phyloP scores from a whole-genome alignment of 2,329 filamentous ascomycete species.

The Ceratocystis huliohia region DNA sequence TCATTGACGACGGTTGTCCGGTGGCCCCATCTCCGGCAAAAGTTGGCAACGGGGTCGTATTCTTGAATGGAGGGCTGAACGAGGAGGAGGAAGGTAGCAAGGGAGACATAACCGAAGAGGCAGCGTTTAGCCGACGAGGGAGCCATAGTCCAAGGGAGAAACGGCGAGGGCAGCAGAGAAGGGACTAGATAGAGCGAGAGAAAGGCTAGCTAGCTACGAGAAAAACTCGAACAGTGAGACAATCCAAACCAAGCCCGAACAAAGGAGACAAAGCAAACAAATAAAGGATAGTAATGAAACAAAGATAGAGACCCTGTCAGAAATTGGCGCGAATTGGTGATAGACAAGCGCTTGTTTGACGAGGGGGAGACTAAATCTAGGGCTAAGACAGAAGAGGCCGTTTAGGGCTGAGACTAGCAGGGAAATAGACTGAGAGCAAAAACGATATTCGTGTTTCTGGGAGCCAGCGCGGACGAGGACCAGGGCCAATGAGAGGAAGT shows the following conservation, averaged over 20 bases:
- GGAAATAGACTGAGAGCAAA: too few relatives aligned
- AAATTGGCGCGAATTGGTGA: too few relatives aligned
- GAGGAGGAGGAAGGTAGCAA: slow-evolving; percentile 9
- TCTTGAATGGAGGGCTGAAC: slow-evolving; percentile 26
- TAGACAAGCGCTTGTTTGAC: too few relatives aligned
- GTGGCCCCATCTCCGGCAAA: slow-evolving; percentile 44
- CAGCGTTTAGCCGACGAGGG: neutral
- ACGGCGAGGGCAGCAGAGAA: neutral
- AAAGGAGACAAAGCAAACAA: neutral
- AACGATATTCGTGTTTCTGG: too few relatives aligned
- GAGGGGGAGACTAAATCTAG: too few relatives aligned
- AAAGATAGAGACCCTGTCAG: neutral
- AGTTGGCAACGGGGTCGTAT: slow-evolving; percentile 41
- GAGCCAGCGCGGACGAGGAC: too few relatives aligned
- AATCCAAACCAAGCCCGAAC: too few relatives aligned
- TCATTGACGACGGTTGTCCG: slow-evolving; percentile 47
- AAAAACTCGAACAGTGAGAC: neutral
- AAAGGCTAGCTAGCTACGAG: neutral
- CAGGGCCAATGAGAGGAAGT: too few relatives aligned
- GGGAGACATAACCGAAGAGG: neutral
- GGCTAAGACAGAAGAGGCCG: too few relatives aligned
- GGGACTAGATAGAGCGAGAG: neutral
- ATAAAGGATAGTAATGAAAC: neutral
- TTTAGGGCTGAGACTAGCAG: too few relatives aligned
- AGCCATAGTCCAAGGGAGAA: neutral